Percentiles rank a stretch among this genome's conserved stretches.
Evolutionary conservation across 2,329 filamentous ascomycete genomes (phyloP).

Genomic region (Neonectria punicea): DNA sequence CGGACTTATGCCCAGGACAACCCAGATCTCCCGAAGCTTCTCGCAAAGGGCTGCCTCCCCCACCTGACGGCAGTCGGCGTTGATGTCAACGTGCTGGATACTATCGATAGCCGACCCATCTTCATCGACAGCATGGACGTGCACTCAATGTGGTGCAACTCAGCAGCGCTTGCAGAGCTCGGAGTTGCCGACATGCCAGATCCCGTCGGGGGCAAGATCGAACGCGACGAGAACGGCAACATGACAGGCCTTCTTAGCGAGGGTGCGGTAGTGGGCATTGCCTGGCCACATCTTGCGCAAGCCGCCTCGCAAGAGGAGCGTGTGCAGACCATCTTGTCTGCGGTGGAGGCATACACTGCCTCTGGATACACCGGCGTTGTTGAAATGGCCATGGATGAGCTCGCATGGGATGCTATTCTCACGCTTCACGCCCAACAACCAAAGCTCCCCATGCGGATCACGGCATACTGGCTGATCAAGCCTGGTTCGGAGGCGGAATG

Average conservation of each 20-base stretch:
- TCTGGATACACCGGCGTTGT: conserved; percentile 57
- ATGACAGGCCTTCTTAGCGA: conserved; percentile 55
- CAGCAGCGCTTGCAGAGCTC: conserved; percentile 56
- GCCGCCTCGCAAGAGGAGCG: conserved; percentile 51
- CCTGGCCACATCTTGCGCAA: conserved; percentile 55
- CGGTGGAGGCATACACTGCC: conserved; percentile 51
- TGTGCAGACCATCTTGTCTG: conserved; percentile 49
- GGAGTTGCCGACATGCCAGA: conserved; percentile 46
- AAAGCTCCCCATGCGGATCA: conserved; percentile 49
- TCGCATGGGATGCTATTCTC: conserved; percentile 53
- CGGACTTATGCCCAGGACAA: conserved; percentile 52
- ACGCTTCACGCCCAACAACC: conserved; percentile 42
- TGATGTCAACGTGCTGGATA: conserved; percentile 55
- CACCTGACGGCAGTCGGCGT: conserved; percentile 54
- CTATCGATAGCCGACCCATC: conserved; percentile 63
- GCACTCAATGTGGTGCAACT: conserved; percentile 67
- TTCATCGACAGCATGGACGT: conserved; percentile 66
- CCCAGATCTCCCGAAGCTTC: conserved; percentile 49
- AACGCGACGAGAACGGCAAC: conserved; percentile 51
- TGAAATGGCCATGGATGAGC: conserved; percentile 62
- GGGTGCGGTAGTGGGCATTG: conserved; percentile 52
- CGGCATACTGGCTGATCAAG: conserved; percentile 57
- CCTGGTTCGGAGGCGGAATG: conserved; percentile 48
- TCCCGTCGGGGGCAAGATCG: conserved; percentile 54
- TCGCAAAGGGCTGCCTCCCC: conserved; percentile 57